phyloP scores from a whole-genome alignment of 805 yeast species.

The Wickerhamiella nectarea region DNA sequence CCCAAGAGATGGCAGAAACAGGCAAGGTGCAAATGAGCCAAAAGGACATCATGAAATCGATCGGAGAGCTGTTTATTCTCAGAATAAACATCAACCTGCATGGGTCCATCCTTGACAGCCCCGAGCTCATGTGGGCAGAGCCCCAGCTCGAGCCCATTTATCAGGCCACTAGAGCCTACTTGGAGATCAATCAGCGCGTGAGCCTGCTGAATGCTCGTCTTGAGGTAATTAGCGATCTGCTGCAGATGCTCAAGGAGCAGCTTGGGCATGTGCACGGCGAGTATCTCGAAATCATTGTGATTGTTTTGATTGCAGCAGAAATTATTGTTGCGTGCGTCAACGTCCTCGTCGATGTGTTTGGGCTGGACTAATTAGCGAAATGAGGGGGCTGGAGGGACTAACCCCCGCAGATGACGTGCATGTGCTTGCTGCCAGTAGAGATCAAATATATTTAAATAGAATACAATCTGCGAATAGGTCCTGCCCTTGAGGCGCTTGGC shows the following conservation, averaged over 20 bases:
- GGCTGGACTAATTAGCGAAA: slow-evolving; percentile 4
- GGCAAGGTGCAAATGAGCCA: slow-evolving; percentile 93
- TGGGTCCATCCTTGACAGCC: slow-evolving; percentile 71
- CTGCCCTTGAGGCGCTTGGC: too few species aligned
- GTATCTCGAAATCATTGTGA: slow-evolving; percentile 80
- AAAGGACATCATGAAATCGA: slow-evolving; percentile 91
- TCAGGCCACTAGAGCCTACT: slow-evolving; percentile 90
- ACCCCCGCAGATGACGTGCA: too few species aligned
- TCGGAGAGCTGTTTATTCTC: slow-evolving; percentile 87
- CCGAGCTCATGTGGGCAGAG: slow-evolving; percentile 98
- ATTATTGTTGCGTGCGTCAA: slow-evolving; percentile 78
- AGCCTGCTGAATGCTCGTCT: slow-evolving; percentile 77
- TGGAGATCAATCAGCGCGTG: slow-evolving; percentile 90
- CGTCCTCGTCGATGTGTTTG: slow-evolving; percentile 33
- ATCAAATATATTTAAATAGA: too few species aligned
- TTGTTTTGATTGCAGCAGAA: slow-evolving; percentile 81
- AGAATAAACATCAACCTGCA: slow-evolving; percentile 33
- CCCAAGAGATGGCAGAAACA: slow-evolving; percentile 85
- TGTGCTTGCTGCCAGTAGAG: too few species aligned
- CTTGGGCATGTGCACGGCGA: slow-evolving; percentile 87
- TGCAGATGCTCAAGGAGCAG: slow-evolving; percentile 95
- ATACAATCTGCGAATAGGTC: too few species aligned
- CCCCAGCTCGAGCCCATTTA: slow-evolving; percentile 96
- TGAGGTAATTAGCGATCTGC: slow-evolving; percentile 82
- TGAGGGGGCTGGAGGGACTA: too few species aligned